A percentile compares a stretch with the other conserved stretches of the same genome.
phyloP scores from a whole-genome alignment of 306 rosid genomes.

The Vachellia collinsii region DNA sequence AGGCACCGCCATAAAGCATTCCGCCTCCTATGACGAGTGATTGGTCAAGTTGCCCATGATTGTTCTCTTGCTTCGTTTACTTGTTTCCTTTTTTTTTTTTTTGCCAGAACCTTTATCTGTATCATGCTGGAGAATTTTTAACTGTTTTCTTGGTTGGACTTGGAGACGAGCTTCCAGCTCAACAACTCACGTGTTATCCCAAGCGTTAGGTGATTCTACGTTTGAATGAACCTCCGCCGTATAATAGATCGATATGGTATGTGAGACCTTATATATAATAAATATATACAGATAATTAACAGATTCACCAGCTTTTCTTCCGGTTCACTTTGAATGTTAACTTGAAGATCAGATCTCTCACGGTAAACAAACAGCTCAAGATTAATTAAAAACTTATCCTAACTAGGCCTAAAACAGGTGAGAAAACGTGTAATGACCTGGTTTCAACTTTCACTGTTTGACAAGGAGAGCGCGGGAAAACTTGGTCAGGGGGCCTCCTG shows the following conservation, averaged over 20 bases:
- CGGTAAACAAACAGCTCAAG: background rate
- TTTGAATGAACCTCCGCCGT: background rate
- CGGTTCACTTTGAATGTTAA: too few relatives aligned
- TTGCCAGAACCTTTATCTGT: background rate
- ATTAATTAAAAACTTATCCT: too few relatives aligned
- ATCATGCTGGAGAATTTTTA: background rate
- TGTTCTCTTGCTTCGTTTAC: background rate
- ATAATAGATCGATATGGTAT: too few relatives aligned
- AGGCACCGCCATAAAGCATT: background rate
- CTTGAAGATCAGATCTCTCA: background rate
- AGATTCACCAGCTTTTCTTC: too few relatives aligned
- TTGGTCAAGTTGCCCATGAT: background rate
- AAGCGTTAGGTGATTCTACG: background rate
- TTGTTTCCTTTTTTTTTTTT: too few relatives aligned
- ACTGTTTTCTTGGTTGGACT: background rate
- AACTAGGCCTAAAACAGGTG: too few relatives aligned
- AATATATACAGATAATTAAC: too few relatives aligned
- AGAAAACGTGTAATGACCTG: background rate
- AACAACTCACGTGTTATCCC: background rate
- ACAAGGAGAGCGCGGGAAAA: background rate
- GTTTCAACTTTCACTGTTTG: background rate
- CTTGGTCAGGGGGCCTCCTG: background rate
- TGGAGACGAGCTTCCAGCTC: background rate
- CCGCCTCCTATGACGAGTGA: background rate
- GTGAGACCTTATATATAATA: too few relatives aligned